Conservation (phyloP, 2,329 filamentous ascomycete genomes). For the Hypoxylon rubiginosum region DNA sequence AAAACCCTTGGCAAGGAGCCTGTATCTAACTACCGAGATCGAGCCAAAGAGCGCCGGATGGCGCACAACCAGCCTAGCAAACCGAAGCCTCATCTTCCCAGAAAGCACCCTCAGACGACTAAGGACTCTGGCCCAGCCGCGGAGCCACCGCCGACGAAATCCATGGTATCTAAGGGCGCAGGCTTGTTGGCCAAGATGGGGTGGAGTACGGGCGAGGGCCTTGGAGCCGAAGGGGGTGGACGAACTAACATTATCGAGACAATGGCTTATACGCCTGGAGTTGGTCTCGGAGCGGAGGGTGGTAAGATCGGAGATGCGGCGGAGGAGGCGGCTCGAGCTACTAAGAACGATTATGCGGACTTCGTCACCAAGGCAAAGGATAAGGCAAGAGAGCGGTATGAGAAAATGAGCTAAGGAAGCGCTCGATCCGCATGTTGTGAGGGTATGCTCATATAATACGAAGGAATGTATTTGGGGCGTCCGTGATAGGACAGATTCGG, state of each 20-base stretch:
- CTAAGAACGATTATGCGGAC: constrained; percentile 69
- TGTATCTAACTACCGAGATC: constrained; percentile 68
- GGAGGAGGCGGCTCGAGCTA: constrained; percentile 72
- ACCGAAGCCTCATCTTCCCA: constrained; percentile 55
- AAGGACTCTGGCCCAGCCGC: constrained; percentile 57
- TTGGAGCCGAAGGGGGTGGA: constrained; percentile 74
- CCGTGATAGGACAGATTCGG: background rate
- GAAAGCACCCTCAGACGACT: constrained; percentile 46
- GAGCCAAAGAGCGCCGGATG: constrained; percentile 75
- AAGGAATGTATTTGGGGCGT: background rate
- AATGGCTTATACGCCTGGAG: constrained; percentile 75
- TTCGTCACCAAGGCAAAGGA: constrained; percentile 76
- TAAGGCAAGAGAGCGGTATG: constrained; percentile 75
- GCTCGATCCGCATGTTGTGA: background rate
- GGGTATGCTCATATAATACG: background rate
- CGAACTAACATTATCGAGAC: constrained; percentile 74
- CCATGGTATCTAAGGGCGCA: constrained; percentile 71
- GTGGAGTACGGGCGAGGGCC: constrained; percentile 74
- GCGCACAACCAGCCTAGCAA: constrained; percentile 73
- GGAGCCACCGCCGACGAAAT: constrained; percentile 52
- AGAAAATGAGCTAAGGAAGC: constrained; percentile 60
- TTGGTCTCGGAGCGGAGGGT: constrained; percentile 77
- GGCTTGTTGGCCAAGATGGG: constrained; percentile 80
- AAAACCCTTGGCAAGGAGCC: constrained; percentile 54
- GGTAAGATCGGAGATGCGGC: constrained; percentile 77